phyloP scores from a whole-genome alignment of 108 stramenopile genomes.

The Nitzschia inconspicua region DNA sequence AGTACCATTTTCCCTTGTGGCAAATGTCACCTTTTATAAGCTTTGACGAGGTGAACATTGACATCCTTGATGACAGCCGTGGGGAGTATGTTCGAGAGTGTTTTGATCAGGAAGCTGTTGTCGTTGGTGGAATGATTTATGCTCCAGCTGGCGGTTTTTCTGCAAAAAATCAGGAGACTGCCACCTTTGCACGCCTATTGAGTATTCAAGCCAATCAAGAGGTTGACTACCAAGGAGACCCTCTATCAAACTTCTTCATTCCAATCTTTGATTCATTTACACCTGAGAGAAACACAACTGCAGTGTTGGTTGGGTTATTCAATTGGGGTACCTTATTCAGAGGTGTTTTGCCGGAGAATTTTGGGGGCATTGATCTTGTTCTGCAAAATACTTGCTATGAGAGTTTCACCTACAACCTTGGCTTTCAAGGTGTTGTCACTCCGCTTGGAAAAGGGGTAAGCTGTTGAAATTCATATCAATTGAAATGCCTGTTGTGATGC shows the following conservation, averaged over 20 bases:
- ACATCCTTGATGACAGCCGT: too few species aligned
- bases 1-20: too few species aligned
- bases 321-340: constrained; percentile 9
- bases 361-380: constrained; percentile 5
- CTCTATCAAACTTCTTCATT: constrained; percentile 6
- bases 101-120: constrained; percentile 4
- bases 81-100: too few species aligned
- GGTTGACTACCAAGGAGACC: constrained; percentile 6
- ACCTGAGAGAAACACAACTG: neutral
- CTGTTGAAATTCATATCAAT: neutral
- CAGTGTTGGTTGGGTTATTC: too few species aligned
- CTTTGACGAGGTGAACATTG: too few species aligned
- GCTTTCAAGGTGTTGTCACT: neutral
- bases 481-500: neutral
- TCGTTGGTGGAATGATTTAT: neutral
- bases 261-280: constrained; percentile 16
- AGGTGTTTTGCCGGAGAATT: neutral
- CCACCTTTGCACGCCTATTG: neutral
- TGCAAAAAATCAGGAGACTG: neutral
- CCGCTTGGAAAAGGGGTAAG: constrained; percentile 7
- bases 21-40: too few species aligned
- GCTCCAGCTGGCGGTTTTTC: constrained; percentile 3
- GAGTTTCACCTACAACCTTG: neutral
- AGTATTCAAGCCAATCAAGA: neutral
- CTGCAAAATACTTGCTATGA: too few species aligned